Conservation (phyloP, 345 rosid species). For the Melastoma malabathricum region DNA sequence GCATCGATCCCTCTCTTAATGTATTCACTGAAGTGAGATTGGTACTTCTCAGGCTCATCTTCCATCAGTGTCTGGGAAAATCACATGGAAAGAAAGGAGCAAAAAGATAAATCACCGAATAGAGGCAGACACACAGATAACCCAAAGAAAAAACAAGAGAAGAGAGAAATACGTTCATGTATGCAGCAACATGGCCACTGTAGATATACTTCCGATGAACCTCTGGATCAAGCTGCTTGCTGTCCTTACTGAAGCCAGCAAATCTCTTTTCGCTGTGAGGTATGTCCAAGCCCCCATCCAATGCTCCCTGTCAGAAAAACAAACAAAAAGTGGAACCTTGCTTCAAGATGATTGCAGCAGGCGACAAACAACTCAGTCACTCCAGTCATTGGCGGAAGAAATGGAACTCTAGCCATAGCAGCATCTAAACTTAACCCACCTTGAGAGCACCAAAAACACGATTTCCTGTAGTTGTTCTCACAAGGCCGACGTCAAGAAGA, state of each 20-base stretch:
- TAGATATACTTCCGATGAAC: conserved; percentile 66
- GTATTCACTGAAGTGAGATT: conserved; percentile 45
- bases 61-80: conserved; percentile 32
- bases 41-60: conserved; percentile 62
- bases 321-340: neutral
- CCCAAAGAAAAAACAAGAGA: neutral
- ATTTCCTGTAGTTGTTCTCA: conserved; percentile 65
- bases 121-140: neutral
- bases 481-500: conserved; percentile 71
- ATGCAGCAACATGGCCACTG: conserved; percentile 73
- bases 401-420: no score
- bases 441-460: conserved; percentile 65
- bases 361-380: no score
- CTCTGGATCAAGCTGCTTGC: conserved; percentile 69
- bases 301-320: conserved; percentile 44
- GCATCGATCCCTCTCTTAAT: conserved; percentile 45
- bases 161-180: conserved; percentile 41
- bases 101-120: neutral
- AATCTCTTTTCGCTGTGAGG: conserved; percentile 88
- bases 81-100: neutral
- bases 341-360: no score
- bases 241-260: conserved; percentile 64
- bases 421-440: conserved; percentile 19
- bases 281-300: conserved; percentile 84
- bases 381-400: no score